phyloP scores from a whole-genome alignment of 441 rosid species.

The Gossypium lobatum region DNA sequence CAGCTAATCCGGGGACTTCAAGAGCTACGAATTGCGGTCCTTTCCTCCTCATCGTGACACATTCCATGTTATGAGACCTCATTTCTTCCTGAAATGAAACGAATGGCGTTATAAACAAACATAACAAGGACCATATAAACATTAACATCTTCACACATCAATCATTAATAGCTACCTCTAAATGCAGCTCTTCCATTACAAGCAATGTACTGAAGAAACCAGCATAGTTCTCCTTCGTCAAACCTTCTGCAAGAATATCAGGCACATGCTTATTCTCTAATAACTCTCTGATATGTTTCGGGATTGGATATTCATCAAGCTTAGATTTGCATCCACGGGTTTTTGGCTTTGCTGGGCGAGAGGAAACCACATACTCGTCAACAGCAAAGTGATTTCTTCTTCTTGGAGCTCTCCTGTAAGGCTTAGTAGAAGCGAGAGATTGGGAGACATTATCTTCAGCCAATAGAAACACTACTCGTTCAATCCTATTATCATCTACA shows the following conservation, averaged over 20 bases:
- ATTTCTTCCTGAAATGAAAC: constrained; percentile 40
- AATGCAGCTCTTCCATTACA: constrained; percentile 49
- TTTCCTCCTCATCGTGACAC: constrained; percentile 35
- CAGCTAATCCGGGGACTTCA: constrained; percentile 57
- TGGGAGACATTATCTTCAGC: constrained; percentile 54
- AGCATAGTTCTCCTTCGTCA: constrained; percentile 33
- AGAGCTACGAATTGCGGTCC: constrained; percentile 34
- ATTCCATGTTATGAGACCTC: constrained; percentile 43
- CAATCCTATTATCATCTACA: constrained; percentile 35
- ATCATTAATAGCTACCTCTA: constrained; percentile 39
- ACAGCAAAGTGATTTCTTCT: constrained; percentile 27
- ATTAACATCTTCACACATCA: background rate
- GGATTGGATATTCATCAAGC: constrained; percentile 47
- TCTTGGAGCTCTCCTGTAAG: constrained; percentile 27
- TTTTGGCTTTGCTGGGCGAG: constrained; percentile 22
- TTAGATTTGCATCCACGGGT: constrained; percentile 12
- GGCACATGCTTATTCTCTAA: constrained; percentile 37
- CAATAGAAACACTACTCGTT: constrained; percentile 45
- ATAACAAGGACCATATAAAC: background rate
- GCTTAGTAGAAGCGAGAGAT: constrained; percentile 38
- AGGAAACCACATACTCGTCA: constrained; percentile 26
- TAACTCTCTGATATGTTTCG: constrained; percentile 31
- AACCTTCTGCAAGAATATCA: constrained; percentile 24
- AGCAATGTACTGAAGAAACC: constrained; percentile 44
- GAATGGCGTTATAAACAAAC: constrained; percentile 6